Evolutionary conservation across 2,329 filamentous ascomycete species (phyloP), one percentile per base, ranked within the genome.

Genomic region (Ceratocystis albifundus): DNA sequence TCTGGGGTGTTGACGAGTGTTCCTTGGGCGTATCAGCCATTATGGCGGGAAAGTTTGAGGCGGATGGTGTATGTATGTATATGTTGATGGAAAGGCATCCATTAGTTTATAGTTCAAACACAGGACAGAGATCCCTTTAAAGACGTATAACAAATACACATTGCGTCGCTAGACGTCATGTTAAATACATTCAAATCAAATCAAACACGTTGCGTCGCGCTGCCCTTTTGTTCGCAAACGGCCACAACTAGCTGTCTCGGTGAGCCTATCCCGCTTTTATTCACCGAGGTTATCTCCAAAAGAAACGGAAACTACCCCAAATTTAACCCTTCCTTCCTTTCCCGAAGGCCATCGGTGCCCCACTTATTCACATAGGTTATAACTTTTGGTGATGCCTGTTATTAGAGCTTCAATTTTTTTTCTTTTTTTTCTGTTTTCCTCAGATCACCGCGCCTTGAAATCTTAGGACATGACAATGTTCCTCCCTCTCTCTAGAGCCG

Each of bases 1-100:
- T 46, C 8, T 59, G 44, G 1, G 76, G 15, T 5, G 53, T 44
- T 15, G 61, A 53, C 22, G 45, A 4, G 22, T 48, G 22, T 1
- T 36, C 20, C 10, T n/a, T 15, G 12, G 25, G 17, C 17, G 22
- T 7, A 30, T 30, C 41, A 22, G 46, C n/a, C 65, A 66, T 66
- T 20, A 5, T 53, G n/a, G 12, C 28, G 55, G 32, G 10, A 17
- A 6, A n/a, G 32, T 46, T 53, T 0, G 48, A 1, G n/a, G n/a
- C 3, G 10, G 22, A 12, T 8, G 10, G 1, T 50, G 46, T n/a
- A 6, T 50, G 48, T 10, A 10, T 28, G 20, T 2, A 25, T 53
- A 22, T 53, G 48, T 25, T 15, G 36, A 41, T 41, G 2, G 15
- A 41, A 41, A 41, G 36, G 10, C 36, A 12, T 15, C 4, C 36